Base-by-base conservation (phyloP, 2,329 filamentous ascomycete species). In the Penicillium frequentans region DNA sequence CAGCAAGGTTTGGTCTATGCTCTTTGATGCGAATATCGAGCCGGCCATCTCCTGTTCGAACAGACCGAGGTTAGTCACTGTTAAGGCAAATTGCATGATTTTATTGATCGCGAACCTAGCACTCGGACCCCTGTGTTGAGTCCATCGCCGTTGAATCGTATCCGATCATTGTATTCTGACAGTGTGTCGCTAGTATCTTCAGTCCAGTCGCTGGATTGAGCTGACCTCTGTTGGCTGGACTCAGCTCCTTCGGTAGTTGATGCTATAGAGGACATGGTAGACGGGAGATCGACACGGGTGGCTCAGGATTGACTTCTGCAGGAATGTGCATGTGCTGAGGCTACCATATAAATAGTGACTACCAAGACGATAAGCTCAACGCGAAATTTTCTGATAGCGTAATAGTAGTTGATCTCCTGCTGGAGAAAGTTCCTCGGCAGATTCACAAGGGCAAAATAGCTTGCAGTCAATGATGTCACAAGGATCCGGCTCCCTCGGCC, bases 1-100 rank as follows among this genome's bases (percentile, higher is more conserved):
- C 61, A 7, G 64, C 65, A 7, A 68, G 55, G 9, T 58, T 63
- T 9, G 65, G 61, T 31, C 52, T 57, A 23, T 52, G 58, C n/a
- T 68, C 55, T 31, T 64, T 55, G 24, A 68, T 63, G 6, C 58
- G 58, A 10, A 68, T 68, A 31, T 64, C 63, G 14, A 68, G 43
- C 1, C 65, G 61, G 2, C 65, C 65, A 31, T 68, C 65, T 1
- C 61, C 65, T 67, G 21, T 43, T 8, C 7, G 7, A 19, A 13
- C 7, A 19, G 27, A 16, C 21, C 5, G 42, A 43, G 11, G 19
- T 47, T 35, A 48, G 43, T 31, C 19, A 23, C 39, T 23, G 10
- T 13, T 42, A 3, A 42, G 23, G 16, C 4, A 42, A 47, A 2
- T 23, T 27, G 7, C 8, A 19, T 13, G 6, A 9, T 29, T 27